Conservation (phyloP, 192 early-diverging fungal genomes). For the Coemansia furcata region DNA sequence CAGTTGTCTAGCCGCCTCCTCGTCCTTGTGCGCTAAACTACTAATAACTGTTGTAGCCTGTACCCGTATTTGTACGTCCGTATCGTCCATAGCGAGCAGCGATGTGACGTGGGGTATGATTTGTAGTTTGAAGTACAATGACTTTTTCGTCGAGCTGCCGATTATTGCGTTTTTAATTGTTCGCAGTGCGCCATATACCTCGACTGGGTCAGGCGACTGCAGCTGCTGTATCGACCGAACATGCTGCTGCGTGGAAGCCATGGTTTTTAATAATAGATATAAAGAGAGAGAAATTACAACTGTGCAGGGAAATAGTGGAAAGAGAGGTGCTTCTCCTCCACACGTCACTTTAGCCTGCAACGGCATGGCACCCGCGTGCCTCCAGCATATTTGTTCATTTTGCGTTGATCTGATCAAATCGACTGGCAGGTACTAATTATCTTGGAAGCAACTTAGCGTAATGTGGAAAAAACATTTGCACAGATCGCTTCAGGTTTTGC, state of each 20-base stretch:
- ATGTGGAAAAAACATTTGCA: neutral
- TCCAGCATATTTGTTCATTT: neutral
- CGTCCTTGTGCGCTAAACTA: conserved; percentile 44
- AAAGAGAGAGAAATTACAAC: neutral
- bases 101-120: conserved; percentile 36
- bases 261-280: neutral
- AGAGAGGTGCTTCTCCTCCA: neutral
- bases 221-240: conserved; percentile 29
- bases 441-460: neutral
- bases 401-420: neutral
- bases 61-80: conserved; percentile 37
- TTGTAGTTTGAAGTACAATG: conserved; percentile 37
- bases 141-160: conserved; percentile 47
- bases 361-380: neutral
- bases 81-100: conserved; percentile 30
- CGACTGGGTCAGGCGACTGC: conserved; percentile 41
- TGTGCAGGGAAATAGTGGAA: neutral
- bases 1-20: conserved; percentile 24
- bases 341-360: neutral
- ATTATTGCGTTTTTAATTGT: conserved; percentile 51
- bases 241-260: conserved; percentile 22
- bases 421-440: neutral
- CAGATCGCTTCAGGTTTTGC: neutral
- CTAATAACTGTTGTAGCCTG: conserved; percentile 45
- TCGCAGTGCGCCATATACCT: conserved; percentile 43